Evolutionary conservation across 768 basidiomycete species (phyloP).

Genomic region (Dioszegia aurantiaca): DNA sequence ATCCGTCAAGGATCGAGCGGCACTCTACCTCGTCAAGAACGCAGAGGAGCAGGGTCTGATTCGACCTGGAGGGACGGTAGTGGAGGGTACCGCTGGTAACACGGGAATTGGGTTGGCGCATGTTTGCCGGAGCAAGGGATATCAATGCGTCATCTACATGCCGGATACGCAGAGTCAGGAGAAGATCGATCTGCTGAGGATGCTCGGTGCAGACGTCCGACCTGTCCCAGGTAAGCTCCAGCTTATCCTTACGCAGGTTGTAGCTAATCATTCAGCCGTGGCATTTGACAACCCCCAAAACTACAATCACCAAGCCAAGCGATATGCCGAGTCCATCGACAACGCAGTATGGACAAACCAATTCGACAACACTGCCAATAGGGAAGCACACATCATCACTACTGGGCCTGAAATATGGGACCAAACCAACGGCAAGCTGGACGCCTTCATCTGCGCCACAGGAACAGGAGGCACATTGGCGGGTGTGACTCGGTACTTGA

Average conservation of each 20-base stretch:
- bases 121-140: conserved; percentile 86
- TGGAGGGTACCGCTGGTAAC: conserved; percentile 97
- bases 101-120: conserved; percentile 85
- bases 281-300: conserved; percentile 91
- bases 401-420: conserved; percentile 98
- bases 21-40: conserved; percentile 77
- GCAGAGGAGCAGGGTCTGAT: conserved; percentile 86
- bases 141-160: conserved; percentile 99
- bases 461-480: conserved; percentile 96
- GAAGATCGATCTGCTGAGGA: conserved; percentile 93
- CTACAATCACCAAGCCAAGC: conserved; percentile 94
- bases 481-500: conserved; percentile 77
- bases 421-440: conserved; percentile 69
- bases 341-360: conserved; percentile 97
- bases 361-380: conserved; percentile 94
- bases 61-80: conserved; percentile 89
- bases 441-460: conserved; percentile 91
- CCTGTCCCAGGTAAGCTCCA: conserved; percentile 72
- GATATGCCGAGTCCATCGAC: conserved; percentile 67
- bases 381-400: conserved; percentile 76
- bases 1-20: conserved; percentile 95
- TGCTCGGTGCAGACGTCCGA: conserved; percentile 95
- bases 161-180: conserved; percentile 95
- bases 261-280: conserved; percentile 58
- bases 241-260: not conserved